These are phyloP conservation scores for Gaertneriomyces sp. DNA, from an alignment of 192 early-diverging fungal species.

Conservation along the genomic window DNA sequence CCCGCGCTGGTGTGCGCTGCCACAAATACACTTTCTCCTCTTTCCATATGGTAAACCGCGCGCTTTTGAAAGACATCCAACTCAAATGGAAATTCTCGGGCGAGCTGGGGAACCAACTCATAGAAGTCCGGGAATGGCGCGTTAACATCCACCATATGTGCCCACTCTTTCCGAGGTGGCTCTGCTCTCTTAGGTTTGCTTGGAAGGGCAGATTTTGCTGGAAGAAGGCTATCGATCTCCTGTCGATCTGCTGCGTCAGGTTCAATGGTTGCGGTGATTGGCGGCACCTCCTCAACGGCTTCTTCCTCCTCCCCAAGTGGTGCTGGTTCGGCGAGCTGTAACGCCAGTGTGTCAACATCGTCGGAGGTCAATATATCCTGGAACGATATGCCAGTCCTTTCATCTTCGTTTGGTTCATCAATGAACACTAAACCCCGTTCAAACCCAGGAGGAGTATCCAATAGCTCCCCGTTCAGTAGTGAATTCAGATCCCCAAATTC, in stretches of 20 bases:
- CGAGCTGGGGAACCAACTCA: constrained; percentile 85
- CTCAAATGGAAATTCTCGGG: constrained; percentile 88
- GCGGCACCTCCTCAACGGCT: background rate
- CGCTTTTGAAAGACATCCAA: constrained; percentile 96
- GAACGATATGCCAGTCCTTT: background rate
- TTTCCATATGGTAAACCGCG: constrained; percentile 94
- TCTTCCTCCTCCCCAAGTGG: background rate
- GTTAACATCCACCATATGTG: constrained; percentile 86
- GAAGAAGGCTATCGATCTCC: background rate
- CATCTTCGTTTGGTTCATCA: constrained; percentile 18
- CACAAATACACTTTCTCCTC: constrained; percentile 92
- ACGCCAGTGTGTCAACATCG: background rate
- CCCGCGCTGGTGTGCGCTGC: constrained; percentile 98
- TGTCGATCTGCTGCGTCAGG: constrained; percentile 14
- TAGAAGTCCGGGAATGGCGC: constrained; percentile 86
- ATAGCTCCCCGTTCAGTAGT: constrained; percentile 42
- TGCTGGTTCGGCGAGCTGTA: background rate
- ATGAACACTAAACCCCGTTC: constrained; percentile 57
- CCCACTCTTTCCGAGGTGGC: constrained; percentile 59
- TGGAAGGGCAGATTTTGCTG: background rate
- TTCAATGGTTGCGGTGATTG: background rate
- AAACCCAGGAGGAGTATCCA: constrained; percentile 68
- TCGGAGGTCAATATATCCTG: background rate
- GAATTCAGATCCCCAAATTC: constrained; percentile 22
- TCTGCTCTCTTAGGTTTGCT: background rate